phyloP scores from a whole-genome alignment of 179 eudicot species.

The Corrigiola litoralis region DNA sequence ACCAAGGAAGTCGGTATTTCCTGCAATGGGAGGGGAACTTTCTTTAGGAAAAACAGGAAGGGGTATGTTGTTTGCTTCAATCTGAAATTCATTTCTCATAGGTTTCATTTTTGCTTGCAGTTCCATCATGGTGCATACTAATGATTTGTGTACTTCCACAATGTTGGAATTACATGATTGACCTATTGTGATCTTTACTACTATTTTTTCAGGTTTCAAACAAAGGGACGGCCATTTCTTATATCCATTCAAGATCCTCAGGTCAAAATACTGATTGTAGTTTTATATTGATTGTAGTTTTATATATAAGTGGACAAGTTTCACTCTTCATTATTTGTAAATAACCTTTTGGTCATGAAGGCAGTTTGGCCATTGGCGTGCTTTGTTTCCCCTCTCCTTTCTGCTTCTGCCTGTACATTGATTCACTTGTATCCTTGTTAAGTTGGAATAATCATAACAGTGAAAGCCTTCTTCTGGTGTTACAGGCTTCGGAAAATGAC shows the following conservation, averaged over 20 bases:
- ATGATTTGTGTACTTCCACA: neutral
- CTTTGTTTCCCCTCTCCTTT: neutral
- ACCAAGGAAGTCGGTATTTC: conserved; percentile 86
- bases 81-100: neutral
- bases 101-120: neutral
- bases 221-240: conserved; percentile 50
- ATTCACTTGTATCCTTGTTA: neutral
- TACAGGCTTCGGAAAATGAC: conserved; percentile 90
- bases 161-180: neutral
- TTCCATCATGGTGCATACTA: neutral
- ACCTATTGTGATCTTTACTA: conserved; percentile 4
- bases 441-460: neutral
- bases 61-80: conserved; percentile 45
- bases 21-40: conserved; percentile 70
- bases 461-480: conserved; percentile 8
- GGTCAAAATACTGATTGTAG: conserved; percentile 33
- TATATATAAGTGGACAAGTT: neutral
- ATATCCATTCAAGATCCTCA: conserved; percentile 90
- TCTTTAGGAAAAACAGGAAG: conserved; percentile 62
- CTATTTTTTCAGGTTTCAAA: conserved; percentile 44
- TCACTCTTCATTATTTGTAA: neutral
- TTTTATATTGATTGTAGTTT: too few species aligned
- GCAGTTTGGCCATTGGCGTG: neutral
- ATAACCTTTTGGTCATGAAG: neutral
- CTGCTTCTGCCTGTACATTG: neutral